phyloP scores from a whole-genome alignment of 2,329 filamentous ascomycete genomes.

The Nannizzia gypsea region DNA sequence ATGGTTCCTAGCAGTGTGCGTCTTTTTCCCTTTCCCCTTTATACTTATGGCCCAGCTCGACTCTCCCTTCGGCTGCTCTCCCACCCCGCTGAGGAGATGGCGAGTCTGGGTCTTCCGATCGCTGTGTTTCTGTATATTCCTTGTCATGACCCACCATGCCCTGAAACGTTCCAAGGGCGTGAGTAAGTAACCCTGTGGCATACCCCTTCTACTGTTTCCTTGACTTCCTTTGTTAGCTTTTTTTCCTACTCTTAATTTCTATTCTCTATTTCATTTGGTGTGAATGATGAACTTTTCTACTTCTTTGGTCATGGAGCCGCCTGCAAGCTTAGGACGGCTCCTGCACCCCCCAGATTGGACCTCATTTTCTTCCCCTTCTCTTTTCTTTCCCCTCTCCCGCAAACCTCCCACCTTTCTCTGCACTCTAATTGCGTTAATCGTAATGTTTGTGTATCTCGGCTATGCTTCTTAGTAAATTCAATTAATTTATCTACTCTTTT shows the following conservation, averaged over 20 bases:
- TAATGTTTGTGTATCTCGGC: constrained; percentile 1
- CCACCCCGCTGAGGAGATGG: background rate
- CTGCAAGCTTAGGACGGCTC: background rate
- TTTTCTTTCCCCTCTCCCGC: background rate
- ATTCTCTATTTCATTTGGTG: background rate
- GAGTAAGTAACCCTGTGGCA: constrained; percentile 14
- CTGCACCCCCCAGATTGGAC: background rate
- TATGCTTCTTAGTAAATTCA: background rate
- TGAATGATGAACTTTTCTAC: constrained; percentile 11
- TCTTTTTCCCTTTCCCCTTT: background rate
- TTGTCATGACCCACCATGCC: constrained; percentile 14
- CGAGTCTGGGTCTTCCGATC: background rate
- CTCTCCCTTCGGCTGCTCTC: constrained; percentile 8
- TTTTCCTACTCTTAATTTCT: constrained; percentile 11
- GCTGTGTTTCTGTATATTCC: constrained; percentile 1
- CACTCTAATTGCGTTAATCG: background rate
- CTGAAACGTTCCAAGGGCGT: constrained; percentile 33
- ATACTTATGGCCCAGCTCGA: constrained; percentile 19
- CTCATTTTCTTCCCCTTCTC: background rate
- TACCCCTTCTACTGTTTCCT: constrained; percentile 7
- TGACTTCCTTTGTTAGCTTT: constrained; percentile 16
- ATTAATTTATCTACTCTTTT: background rate
- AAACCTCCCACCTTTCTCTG: background rate
- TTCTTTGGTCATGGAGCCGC: background rate
- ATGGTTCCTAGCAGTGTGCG: background rate